These are phyloP conservation scores for Lecanoromycetidae sp. DNA, from an alignment of 2,329 filamentous ascomycete genomes.

Conservation along the genomic window DNA sequence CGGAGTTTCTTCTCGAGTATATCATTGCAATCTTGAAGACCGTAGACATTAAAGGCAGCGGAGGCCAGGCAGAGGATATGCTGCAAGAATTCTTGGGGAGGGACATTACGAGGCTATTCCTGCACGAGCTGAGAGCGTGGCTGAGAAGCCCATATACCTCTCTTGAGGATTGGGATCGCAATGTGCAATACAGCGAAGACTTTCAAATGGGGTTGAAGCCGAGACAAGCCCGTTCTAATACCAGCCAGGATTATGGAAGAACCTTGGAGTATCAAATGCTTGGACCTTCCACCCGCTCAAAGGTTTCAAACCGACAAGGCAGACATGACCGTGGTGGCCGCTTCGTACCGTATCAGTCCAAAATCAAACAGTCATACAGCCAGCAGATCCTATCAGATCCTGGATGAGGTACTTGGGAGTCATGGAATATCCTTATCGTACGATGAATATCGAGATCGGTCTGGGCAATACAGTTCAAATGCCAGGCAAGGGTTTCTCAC, in stretches of 20 bases:
- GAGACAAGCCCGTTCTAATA: neutral
- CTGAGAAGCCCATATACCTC: conserved; percentile 65
- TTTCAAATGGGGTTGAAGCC: neutral
- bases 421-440: no score
- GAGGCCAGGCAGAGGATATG: conserved; percentile 67
- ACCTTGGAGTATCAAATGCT: no score
- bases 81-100: conserved; percentile 66
- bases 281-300: neutral
- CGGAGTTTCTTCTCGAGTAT: conserved; percentile 78
- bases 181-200: conserved; percentile 53
- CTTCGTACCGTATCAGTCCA: neutral
- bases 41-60: conserved; percentile 66
- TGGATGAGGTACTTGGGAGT: no score
- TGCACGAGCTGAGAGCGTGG: conserved; percentile 78
- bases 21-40: conserved; percentile 72
- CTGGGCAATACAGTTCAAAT: no score
- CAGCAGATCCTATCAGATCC: neutral
- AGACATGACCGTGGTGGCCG: neutral
- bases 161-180: conserved; percentile 65
- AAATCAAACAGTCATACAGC: neutral
- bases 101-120: conserved; percentile 59
- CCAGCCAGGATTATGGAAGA: neutral
- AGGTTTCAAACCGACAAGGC: neutral
- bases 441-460: no score
- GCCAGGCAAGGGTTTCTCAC: no score